phyloP scores from a whole-genome alignment of 2,329 filamentous ascomycete genomes.

The Trichoderma gracile region DNA sequence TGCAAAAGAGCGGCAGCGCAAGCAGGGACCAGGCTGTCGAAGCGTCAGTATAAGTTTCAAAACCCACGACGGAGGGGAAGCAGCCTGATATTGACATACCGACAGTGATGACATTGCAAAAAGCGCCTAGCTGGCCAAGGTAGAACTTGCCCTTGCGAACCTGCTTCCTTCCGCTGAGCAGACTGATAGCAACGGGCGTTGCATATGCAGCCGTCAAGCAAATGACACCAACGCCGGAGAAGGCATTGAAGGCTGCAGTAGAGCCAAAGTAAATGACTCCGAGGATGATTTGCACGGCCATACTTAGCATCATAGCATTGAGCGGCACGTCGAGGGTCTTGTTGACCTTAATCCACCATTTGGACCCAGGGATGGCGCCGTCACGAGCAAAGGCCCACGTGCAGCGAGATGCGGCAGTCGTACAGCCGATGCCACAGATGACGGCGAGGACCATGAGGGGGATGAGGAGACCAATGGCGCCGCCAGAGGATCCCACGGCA shows the following conservation, averaged over 20 bases:
- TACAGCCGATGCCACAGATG: constrained; percentile 69
- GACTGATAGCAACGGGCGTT: constrained; percentile 64
- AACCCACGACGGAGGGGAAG: neutral
- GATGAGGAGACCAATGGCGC: constrained; percentile 62
- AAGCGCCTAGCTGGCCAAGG: constrained; percentile 60
- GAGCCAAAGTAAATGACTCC: constrained; percentile 71
- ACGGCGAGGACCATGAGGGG: constrained; percentile 66
- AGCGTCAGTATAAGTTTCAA: neutral
- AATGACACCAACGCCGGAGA: constrained; percentile 70
- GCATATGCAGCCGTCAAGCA: constrained; percentile 69
- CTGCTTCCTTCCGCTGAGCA: constrained; percentile 61
- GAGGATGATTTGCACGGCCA: constrained; percentile 63
- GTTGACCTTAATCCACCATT: constrained; percentile 63
- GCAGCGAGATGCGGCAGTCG: constrained; percentile 66
- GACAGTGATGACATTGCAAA: constrained; percentile 65
- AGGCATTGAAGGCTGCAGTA: constrained; percentile 69
- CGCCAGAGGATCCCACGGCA: constrained; percentile 61
- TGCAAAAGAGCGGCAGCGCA: constrained; percentile 72
- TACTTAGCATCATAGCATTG: constrained; percentile 72
- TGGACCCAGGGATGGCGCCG: constrained; percentile 65
- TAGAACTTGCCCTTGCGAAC: constrained; percentile 59
- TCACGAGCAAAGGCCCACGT: constrained; percentile 71
- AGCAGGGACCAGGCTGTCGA: constrained; percentile 63
- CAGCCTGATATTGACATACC: constrained; percentile 46
- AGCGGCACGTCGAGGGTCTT: constrained; percentile 63